Percentiles rank a stretch among this genome's conserved stretches.
These are phyloP conservation scores for Xylaria sp. DNA, from an alignment of 2,329 filamentous ascomycete genomes.

Conservation along the genomic window DNA sequence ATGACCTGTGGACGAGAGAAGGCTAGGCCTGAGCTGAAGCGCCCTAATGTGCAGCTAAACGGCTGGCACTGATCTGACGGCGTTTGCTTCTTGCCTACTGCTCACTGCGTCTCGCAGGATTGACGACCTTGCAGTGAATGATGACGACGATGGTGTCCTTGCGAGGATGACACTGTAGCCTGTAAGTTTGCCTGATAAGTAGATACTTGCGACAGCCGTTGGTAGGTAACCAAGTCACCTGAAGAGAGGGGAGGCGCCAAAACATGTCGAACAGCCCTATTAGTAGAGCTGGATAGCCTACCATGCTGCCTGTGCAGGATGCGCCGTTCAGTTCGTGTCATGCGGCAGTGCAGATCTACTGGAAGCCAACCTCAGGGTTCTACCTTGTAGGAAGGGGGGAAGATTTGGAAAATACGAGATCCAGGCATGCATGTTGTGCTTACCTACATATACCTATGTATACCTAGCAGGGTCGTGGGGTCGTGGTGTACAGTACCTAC, in stretches of 20 bases:
- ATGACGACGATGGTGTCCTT: conserved; percentile 1
- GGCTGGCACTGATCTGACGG: conserved; percentile 6
- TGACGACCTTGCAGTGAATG: conserved; percentile 12
- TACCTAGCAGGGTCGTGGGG: neutral
- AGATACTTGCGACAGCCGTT: conserved; percentile 14
- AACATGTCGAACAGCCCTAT: conserved; percentile 8
- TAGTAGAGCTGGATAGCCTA: conserved; percentile 3
- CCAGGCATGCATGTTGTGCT: conserved; percentile 21
- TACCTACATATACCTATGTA: neutral
- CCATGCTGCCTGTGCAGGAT: neutral
- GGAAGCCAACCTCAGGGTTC: neutral
- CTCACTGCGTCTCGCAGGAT: conserved; percentile 10
- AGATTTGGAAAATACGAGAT: conserved; percentile 27
- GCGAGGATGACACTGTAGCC: conserved; percentile 18
- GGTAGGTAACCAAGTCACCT: conserved; percentile 2
- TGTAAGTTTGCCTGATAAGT: conserved; percentile 7
- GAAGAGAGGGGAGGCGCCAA: neutral
- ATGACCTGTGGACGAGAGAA: neutral
- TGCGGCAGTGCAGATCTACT: conserved; percentile 25
- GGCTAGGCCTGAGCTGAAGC: conserved; percentile 19
- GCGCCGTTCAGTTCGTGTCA: conserved; percentile 20
- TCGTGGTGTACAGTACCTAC: neutral
- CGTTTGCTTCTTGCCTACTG: conserved; percentile 4
- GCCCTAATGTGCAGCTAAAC: conserved; percentile 1
- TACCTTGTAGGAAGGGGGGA: conserved; percentile 5